These are phyloP conservation scores for Globisporangium solare DNA, from an alignment of 352 stramenopile species.

Conservation along the genomic window DNA sequence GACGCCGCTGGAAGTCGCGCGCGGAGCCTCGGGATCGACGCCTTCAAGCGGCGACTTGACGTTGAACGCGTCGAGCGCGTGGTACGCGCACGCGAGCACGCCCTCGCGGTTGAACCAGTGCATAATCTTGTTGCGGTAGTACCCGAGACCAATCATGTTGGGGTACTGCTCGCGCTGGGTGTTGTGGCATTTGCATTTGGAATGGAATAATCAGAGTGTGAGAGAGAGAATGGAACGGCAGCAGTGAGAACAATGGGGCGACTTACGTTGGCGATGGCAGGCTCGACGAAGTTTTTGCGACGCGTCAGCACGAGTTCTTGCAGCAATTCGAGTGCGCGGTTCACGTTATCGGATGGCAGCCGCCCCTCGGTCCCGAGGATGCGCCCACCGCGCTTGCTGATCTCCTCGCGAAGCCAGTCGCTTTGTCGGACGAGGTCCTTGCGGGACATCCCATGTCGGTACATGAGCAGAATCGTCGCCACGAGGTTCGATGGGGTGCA, in stretches of 20 bases:
- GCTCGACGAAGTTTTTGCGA: conserved; percentile 76
- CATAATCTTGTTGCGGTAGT: conserved; percentile 86
- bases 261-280: conserved; percentile 67
- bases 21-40: conserved; percentile 4
- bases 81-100: conserved; percentile 70
- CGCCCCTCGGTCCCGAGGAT: conserved; percentile 70
- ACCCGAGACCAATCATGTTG: conserved; percentile 84
- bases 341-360: conserved; percentile 57
- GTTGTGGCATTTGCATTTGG: too few species aligned
- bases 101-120: conserved; percentile 84
- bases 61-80: conserved; percentile 54
- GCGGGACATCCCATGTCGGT: conserved; percentile 73
- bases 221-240: conserved; percentile 9
- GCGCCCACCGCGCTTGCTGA: conserved; percentile 60
- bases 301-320: conserved; percentile 61
- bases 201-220: conserved; percentile 10
- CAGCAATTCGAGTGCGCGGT: conserved; percentile 61
- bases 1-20: conserved; percentile 20
- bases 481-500: conserved; percentile 75
- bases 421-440: conserved; percentile 66
- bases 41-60: conserved; percentile 6
- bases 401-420: conserved; percentile 69
- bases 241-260: conserved; percentile 1
- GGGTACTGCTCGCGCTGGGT: conserved; percentile 67
- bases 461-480: conserved; percentile 70